A percentile compares a stretch with the other conserved stretches of the same genome.
phyloP scores from a whole-genome alignment of 176 grass and related monocot genomes.

The Carex myosuroides region DNA sequence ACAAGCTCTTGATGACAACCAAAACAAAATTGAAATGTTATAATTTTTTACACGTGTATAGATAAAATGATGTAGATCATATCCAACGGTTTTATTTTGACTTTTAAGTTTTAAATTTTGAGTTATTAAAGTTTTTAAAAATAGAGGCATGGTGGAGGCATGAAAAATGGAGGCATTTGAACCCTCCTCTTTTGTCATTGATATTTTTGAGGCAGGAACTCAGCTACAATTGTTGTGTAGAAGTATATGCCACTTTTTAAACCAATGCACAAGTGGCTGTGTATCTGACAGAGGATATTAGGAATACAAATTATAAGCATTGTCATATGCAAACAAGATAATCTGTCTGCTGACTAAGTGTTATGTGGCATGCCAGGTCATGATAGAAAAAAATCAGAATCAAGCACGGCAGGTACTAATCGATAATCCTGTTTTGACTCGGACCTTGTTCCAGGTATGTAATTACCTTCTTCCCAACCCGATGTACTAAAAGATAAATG shows the following conservation, averaged over 20 bases:
- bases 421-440: slow-evolving; percentile 76
- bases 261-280: background rate
- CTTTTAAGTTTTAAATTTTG: no score
- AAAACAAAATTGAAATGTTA: no score
- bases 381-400: slow-evolving; percentile 80
- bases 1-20: no score
- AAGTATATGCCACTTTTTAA: background rate
- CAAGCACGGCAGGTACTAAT: slow-evolving; percentile 82
- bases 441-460: slow-evolving; percentile 71
- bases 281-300: background rate
- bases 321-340: background rate
- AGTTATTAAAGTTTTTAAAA: no score
- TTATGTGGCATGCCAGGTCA: slow-evolving; percentile 24
- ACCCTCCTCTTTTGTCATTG: background rate
- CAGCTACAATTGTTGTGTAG: background rate
- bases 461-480: background rate
- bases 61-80: no score
- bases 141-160: no score
- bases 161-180: no score
- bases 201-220: background rate
- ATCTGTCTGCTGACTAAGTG: background rate
- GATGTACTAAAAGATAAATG: background rate
- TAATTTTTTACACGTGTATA: no score
- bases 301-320: background rate
- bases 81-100: no score